Evolutionary conservation across 2,329 filamentous ascomycete species (phyloP).

Genomic region (Penicillium corylophilum): DNA sequence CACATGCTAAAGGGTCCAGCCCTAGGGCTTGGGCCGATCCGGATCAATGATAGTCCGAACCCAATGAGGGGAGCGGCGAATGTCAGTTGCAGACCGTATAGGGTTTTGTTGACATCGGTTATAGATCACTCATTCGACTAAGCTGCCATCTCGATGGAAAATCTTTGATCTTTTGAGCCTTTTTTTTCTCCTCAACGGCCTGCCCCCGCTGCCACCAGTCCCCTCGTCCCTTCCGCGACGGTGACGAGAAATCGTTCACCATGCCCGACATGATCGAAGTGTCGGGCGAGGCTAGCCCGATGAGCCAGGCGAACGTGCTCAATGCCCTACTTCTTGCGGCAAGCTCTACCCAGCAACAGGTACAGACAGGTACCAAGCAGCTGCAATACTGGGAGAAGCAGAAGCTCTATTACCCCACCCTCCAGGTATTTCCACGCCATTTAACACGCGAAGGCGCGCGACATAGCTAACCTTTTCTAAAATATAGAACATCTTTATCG

Average conservation of each 20-base stretch:
- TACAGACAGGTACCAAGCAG: constrained; percentile 66
- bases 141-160: background rate
- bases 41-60: constrained; percentile 26
- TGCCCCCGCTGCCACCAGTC: background rate
- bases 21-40: constrained; percentile 26
- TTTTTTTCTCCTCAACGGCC: background rate
- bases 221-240: background rate
- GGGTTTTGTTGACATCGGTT: constrained; percentile 2
- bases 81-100: constrained; percentile 4
- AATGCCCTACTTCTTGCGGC: constrained; percentile 64
- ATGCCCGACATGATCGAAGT: constrained; percentile 77
- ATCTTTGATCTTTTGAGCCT: background rate
- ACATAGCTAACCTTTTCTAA: background rate
- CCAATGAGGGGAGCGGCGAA: constrained; percentile 19
- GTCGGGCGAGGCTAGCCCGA: constrained; percentile 74
- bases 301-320: constrained; percentile 63
- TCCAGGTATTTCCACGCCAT: constrained; percentile 56
- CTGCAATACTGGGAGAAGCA: constrained; percentile 70
- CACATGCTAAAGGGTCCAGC: constrained; percentile 27
- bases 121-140: background rate
- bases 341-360: constrained; percentile 63
- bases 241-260: constrained; percentile 18
- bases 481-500: constrained; percentile 72
- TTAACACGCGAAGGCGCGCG: background rate
- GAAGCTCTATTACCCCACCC: constrained; percentile 63